Percentiles rank a stretch among this genome's conserved stretches.
phyloP scores from a whole-genome alignment of 2,329 filamentous ascomycete genomes.

The Sphaerulina musiva region DNA sequence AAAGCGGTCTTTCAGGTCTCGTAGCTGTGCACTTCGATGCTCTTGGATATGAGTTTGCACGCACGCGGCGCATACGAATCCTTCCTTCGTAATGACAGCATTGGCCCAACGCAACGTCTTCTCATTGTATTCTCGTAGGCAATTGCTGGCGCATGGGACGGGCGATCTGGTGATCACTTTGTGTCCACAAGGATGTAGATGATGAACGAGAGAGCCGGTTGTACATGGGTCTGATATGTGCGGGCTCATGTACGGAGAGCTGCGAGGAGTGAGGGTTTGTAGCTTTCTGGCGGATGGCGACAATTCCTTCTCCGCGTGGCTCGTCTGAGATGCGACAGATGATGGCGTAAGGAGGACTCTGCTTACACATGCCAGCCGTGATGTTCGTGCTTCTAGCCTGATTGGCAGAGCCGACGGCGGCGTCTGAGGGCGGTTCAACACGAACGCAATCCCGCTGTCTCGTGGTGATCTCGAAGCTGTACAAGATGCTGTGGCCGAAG shows the following conservation, averaged over 20 bases:
- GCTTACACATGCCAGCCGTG: not conserved
- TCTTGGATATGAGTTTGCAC: constrained; percentile 12
- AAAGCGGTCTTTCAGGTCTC: not conserved
- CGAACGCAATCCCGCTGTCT: not conserved
- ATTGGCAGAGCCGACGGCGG: not conserved
- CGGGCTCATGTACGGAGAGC: not conserved
- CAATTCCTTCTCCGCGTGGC: not conserved
- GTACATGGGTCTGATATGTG: constrained; percentile 17
- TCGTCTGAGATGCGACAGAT: not conserved
- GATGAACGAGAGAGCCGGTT: constrained; percentile 7
- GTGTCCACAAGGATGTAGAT: constrained; percentile 18
- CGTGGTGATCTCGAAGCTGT: not conserved
- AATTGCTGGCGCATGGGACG: constrained; percentile 18
- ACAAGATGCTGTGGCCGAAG: not conserved
- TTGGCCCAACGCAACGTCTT: constrained; percentile 11
- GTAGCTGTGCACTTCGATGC: constrained; percentile 13
- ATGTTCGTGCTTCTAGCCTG: not conserved
- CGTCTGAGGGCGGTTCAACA: not conserved
- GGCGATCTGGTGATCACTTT: constrained; percentile 16
- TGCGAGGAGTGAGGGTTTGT: not conserved
- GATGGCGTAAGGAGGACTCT: not conserved
- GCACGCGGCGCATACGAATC: constrained; percentile 19
- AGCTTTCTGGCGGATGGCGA: not conserved
- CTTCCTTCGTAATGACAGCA: not conserved
- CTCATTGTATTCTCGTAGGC: constrained; percentile 3